Conservation (phyloP, 148 eudicot species). For the Silene conica region DNA sequence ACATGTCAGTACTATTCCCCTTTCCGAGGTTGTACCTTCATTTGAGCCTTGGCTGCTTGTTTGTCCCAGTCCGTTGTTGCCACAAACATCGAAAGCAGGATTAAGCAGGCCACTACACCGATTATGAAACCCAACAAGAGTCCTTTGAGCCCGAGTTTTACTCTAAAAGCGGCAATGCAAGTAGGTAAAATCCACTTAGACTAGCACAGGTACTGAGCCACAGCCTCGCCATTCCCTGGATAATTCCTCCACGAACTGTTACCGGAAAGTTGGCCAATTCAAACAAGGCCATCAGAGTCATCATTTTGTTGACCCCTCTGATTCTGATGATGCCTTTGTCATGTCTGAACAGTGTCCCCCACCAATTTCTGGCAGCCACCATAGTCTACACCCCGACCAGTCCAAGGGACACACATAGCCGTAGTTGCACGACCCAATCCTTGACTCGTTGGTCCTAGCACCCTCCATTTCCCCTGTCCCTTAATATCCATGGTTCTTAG, state of each 20-base stretch:
- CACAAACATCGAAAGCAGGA: constrained; percentile 50
- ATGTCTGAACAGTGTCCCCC: constrained; percentile 60
- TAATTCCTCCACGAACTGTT: constrained; percentile 59
- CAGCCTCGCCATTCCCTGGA: constrained; percentile 73
- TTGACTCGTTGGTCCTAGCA: constrained; percentile 59
- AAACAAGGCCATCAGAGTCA: constrained; percentile 56
- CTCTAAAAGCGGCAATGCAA: constrained; percentile 61
- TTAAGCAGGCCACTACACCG: constrained; percentile 50
- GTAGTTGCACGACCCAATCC: constrained; percentile 54
- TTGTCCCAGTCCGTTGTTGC: constrained; percentile 53
- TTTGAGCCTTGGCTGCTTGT: constrained; percentile 61
- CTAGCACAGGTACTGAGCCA: constrained; percentile 62
- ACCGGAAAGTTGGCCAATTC: constrained; percentile 67
- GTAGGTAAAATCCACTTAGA: constrained; percentile 62
- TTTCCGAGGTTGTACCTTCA: neutral
- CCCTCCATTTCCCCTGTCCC: constrained; percentile 56
- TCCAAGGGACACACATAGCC: constrained; percentile 40
- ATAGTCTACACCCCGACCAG: constrained; percentile 38
- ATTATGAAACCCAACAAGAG: constrained; percentile 59
- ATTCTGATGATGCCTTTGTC: constrained; percentile 38
- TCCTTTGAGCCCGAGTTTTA: constrained; percentile 53
- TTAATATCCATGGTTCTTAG: constrained; percentile 49
- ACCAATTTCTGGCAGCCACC: constrained; percentile 41
- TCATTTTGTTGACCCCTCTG: constrained; percentile 50
- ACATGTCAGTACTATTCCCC: neutral